Conservation (phyloP, 2,329 filamentous ascomycete species). For the Kalaharituber pfeilii region DNA sequence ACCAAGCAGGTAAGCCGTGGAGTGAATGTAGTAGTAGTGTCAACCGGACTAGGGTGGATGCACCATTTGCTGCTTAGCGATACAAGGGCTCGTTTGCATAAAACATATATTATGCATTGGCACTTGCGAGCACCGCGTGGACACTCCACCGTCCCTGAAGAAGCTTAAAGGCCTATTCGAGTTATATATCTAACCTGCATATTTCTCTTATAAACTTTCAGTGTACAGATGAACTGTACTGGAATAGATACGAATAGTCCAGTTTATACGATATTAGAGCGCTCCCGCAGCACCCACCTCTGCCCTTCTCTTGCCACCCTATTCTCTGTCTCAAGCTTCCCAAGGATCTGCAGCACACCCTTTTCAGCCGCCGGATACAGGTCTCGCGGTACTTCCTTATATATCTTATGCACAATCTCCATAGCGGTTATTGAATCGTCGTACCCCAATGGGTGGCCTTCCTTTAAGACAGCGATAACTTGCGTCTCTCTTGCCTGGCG, state of each 20-base stretch:
- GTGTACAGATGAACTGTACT: no score
- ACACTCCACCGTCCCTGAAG: no score
- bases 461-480: constrained; percentile 46
- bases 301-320: constrained; percentile 32
- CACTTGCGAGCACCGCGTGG: no score
- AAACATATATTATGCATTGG: background rate
- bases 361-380: constrained; percentile 59
- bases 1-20: no score
- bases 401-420: constrained; percentile 78
- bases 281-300: background rate
- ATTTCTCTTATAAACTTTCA: no score
- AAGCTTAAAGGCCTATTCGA: no score
- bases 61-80: background rate
- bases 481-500: constrained; percentile 63
- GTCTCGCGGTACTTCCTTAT: constrained; percentile 57
- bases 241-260: no score
- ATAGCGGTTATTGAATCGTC: constrained; percentile 28
- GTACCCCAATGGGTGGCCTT: constrained; percentile 23
- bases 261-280: background rate
- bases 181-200: no score
- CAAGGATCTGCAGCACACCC: constrained; percentile 60
- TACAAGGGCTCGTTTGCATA: background rate
- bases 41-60: no score
- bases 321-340: constrained; percentile 60
- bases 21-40: no score